Conservation (phyloP, 257 asterid genomes). For the Scutellaria minor region DNA sequence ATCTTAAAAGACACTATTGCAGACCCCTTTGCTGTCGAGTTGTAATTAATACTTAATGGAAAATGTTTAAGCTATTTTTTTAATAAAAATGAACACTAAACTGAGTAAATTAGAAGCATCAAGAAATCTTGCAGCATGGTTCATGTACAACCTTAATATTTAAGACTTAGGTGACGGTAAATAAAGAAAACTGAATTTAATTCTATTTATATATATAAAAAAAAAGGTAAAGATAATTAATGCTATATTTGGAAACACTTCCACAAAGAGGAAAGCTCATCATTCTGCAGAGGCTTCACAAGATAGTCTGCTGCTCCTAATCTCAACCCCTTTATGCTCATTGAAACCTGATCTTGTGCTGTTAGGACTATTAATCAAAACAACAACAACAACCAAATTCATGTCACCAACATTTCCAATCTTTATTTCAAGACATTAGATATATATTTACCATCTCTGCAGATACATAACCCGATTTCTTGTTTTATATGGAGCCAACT, state of each 20-base stretch:
- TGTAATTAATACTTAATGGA: too few relatives aligned
- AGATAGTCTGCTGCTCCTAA: slow-evolving; percentile 79
- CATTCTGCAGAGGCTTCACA: slow-evolving; percentile 62
- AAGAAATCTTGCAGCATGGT: neutral
- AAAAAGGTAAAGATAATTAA: too few relatives aligned
- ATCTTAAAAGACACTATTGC: too few relatives aligned
- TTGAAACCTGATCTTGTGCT: slow-evolving; percentile 53
- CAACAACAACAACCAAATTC: too few relatives aligned
- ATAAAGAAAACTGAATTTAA: neutral
- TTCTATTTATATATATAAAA: too few relatives aligned
- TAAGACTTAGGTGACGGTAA: too few relatives aligned
- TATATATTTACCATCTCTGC: too few relatives aligned
- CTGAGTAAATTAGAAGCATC: neutral
- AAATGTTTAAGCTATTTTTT: neutral
- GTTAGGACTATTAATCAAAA: slow-evolving; percentile 46
- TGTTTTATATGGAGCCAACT: too few relatives aligned
- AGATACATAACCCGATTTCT: too few relatives aligned
- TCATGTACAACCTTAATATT: neutral
- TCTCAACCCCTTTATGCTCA: slow-evolving; percentile 56
- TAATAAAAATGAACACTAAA: neutral
- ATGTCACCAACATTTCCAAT: too few relatives aligned
- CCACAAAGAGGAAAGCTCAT: slow-evolving; percentile 48
- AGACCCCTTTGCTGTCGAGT: too few relatives aligned
- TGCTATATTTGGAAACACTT: slow-evolving; percentile 22
- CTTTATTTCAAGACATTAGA: too few relatives aligned